A percentile compares a stretch with the other conserved stretches of the same genome.
phyloP scores from a whole-genome alignment of 352 stramenopile species.

The Elongisporangium undulatum region DNA sequence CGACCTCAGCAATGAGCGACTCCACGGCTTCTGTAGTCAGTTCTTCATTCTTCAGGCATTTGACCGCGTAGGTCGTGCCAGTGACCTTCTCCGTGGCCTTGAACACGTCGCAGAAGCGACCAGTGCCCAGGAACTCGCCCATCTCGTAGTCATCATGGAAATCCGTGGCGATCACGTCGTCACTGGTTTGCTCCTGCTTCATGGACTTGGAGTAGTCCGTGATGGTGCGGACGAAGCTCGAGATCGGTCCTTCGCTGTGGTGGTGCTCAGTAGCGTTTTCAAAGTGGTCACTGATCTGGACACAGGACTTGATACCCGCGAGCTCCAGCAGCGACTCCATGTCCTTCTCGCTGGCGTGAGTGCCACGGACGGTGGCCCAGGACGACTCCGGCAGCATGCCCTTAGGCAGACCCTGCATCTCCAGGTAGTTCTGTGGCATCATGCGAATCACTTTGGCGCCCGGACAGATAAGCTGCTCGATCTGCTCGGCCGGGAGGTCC shows the following conservation, averaged over 20 bases:
- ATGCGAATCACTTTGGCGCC: slow-evolving; percentile 71
- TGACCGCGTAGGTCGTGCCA: slow-evolving; percentile 48
- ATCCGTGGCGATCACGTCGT: slow-evolving; percentile 11
- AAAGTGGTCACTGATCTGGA: slow-evolving; percentile 29
- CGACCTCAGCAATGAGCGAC: slow-evolving; percentile 66
- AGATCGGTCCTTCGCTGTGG: slow-evolving; percentile 16
- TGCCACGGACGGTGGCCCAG: slow-evolving; percentile 56
- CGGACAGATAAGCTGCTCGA: slow-evolving; percentile 52
- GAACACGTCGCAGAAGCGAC: slow-evolving; percentile 58
- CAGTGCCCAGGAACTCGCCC: slow-evolving; percentile 44
- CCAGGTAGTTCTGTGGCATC: slow-evolving; percentile 60
- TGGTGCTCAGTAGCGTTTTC: not conserved
- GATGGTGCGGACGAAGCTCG: slow-evolving; percentile 28
- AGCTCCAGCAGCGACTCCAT: slow-evolving; percentile 51
- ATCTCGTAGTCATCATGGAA: slow-evolving; percentile 68
- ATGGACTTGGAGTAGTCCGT: slow-evolving; percentile 22
- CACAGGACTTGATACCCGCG: slow-evolving; percentile 42
- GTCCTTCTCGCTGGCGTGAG: slow-evolving; percentile 45
- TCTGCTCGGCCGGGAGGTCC: slow-evolving; percentile 44
- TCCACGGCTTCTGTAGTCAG: slow-evolving; percentile 47
- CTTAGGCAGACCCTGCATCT: slow-evolving; percentile 47
- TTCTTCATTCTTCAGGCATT: slow-evolving; percentile 48
- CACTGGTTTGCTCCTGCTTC: slow-evolving; percentile 3
- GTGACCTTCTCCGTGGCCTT: slow-evolving; percentile 42
- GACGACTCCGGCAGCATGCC: slow-evolving; percentile 36